Base-by-base conservation (phyloP, 2,329 filamentous ascomycete genomes). In the Aureobasidium melanogenum region DNA sequence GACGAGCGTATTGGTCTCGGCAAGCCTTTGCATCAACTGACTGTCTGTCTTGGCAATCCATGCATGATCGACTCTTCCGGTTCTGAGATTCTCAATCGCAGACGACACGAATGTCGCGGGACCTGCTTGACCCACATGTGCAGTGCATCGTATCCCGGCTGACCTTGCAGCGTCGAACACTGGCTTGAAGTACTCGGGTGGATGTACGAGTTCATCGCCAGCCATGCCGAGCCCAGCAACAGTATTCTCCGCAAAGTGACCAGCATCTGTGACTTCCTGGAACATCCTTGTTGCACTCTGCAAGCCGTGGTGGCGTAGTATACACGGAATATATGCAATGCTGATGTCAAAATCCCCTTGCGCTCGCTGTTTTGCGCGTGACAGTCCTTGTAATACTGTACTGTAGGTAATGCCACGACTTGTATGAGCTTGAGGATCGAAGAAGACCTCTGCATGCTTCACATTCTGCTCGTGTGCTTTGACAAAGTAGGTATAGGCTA, bases 391-490 rank as follows among this genome's bases (percentile, higher is more conserved):
- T 44, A 62, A n/a, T 5, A 63, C 61, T 10, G 58, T 63, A 26
- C 39, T 22, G 32, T 63, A 52, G 34, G 32, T n/a, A 9, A 64
- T 50, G 36, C 54, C 57, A 6, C 63, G 56, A 4, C 26, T 46
- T 4, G 57, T 55, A 56, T 64, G 63, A 2, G 63, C 63, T 38
- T 64, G 63, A 9, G 63, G 63, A 38, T 64, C 63, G 54, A 64
- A 64, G 54, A 64, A 64, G 12, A 63, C 61, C 44, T 64, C 63
- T 22, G 61, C 58, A 51, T 62, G 60, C 41, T 34, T 26, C 22
- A 62, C 50, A n/a, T 44, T 48, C 28, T 62, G 60, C 17, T 30
- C 34, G 12, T 50, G 41, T 34, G 41, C 48, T 50, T 50, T 56
- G 15, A 14, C 15, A 8, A 62, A 44, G 43, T 62, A 62, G 41